Percentiles rank a stretch among this genome's conserved stretches.
Evolutionary conservation across 129 eudicot species (phyloP).

Genomic region (Mikania micrantha): DNA sequence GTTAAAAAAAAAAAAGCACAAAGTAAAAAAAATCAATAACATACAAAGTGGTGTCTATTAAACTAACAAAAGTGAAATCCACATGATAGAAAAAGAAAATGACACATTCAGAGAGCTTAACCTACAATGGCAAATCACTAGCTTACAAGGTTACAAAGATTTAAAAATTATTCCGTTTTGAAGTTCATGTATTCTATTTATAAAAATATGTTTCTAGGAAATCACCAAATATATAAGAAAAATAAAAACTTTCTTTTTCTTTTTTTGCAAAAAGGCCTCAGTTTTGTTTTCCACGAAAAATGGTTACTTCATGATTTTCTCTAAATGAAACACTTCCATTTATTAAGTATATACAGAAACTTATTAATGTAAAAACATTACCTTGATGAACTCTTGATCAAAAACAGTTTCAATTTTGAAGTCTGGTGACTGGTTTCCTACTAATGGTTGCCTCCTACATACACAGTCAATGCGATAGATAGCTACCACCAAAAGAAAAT

Average conservation of each 20-base stretch:
- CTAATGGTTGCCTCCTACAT: slow-evolving; percentile 62
- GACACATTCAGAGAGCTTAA: slow-evolving; percentile 88
- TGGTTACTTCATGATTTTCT: not conserved
- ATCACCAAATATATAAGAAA: no score
- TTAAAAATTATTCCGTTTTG: not conserved
- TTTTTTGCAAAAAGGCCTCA: no score
- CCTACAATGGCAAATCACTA: slow-evolving; percentile 40
- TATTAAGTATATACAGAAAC: not conserved
- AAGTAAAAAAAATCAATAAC: no score
- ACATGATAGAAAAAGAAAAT: slow-evolving; percentile 92
- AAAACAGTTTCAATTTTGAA: slow-evolving; percentile 94
- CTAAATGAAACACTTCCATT: not conserved
- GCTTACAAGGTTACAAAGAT: not conserved
- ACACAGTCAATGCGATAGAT: not conserved
- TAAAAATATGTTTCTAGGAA: not conserved
- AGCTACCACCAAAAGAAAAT: not conserved
- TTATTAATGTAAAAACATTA: not conserved
- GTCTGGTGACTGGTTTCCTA: slow-evolving; percentile 86
- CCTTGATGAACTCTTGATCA: slow-evolving; percentile 93
- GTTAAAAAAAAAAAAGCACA: no score
- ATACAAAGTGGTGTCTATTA: no score
- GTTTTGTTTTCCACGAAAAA: no score
- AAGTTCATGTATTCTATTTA: not conserved
- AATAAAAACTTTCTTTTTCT: no score
- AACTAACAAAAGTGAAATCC: slow-evolving; percentile 96